Evolutionary conservation across 2,329 filamentous ascomycete genomes (phyloP).

Genomic region (Furcasterigmium furcatum): DNA sequence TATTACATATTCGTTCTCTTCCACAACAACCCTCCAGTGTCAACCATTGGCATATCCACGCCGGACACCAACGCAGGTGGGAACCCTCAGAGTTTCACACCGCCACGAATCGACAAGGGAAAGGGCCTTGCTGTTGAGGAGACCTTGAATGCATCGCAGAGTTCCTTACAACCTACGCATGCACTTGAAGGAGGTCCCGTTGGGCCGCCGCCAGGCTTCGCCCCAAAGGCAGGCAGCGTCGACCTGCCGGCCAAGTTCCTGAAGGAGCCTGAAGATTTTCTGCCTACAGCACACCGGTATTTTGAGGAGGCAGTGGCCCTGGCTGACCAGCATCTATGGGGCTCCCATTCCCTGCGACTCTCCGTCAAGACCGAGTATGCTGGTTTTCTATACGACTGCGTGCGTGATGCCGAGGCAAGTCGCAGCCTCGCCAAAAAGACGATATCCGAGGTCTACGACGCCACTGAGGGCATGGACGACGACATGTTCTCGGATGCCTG

Average conservation of each 20-base stretch:
- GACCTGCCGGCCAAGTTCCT: conserved; percentile 55
- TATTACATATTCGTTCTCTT: conserved; percentile 97
- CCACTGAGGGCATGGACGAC: conserved; percentile 88
- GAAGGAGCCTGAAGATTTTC: conserved; percentile 74
- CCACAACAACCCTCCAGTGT: conserved; percentile 82
- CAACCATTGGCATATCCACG: conserved; percentile 52
- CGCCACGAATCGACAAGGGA: conserved; percentile 40
- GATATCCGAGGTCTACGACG: conserved; percentile 87
- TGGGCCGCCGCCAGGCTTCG: conserved; percentile 52
- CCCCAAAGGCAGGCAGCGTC: conserved; percentile 24
- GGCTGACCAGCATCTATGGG: conserved; percentile 74
- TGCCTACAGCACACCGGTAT: conserved; percentile 75
- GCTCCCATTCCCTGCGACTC: conserved; percentile 84
- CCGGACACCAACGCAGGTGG: conserved; percentile 38
- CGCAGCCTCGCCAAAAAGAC: conserved; percentile 75
- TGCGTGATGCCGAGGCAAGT: conserved; percentile 75
- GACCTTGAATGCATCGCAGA: conserved; percentile 30
- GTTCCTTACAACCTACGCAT: conserved; percentile 45
- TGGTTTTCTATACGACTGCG: conserved; percentile 90
- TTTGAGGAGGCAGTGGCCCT: conserved; percentile 76
- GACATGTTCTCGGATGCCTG: conserved; percentile 93
- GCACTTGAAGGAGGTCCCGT: conserved; percentile 58
- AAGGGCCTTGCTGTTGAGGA: conserved; percentile 44
- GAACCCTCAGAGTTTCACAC: conserved; percentile 19
- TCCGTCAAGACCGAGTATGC: conserved; percentile 91